Evolutionary conservation across 2,329 filamentous ascomycete species (phyloP).

Genomic region (Nectriaceae sp.): DNA sequence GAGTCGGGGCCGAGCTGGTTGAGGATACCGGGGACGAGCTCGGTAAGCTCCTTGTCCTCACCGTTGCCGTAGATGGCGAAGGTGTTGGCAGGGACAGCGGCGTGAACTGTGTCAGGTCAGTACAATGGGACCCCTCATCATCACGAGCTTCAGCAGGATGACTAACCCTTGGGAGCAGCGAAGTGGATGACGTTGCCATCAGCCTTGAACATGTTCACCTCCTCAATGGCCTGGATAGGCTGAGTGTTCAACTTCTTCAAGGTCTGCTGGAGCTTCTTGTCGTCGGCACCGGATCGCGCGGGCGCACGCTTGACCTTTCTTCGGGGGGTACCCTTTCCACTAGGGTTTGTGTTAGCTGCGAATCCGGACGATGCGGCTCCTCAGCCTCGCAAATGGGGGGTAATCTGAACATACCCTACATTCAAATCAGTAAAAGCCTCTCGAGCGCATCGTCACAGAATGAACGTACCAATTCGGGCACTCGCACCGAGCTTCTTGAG

Average conservation of each 20-base stretch:
- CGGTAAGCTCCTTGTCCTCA: conserved; percentile 99
- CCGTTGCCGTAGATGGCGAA: conserved; percentile 99
- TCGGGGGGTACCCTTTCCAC: conserved; percentile 97
- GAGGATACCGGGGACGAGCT: conserved; percentile 98
- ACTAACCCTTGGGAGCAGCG: conserved; percentile 91
- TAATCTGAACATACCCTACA: conserved; percentile 39
- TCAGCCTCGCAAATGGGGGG: conserved; percentile 12
- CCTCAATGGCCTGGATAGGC: conserved; percentile 98
- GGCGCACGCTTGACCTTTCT: conserved; percentile 98
- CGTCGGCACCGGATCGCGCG: conserved; percentile 88
- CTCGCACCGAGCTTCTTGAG: conserved; percentile 58
- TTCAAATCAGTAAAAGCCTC: conserved; percentile 14
- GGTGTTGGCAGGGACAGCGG: conserved; percentile 95
- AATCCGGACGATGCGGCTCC: conserved; percentile 13
- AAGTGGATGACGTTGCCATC: conserved; percentile 99
- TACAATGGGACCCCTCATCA: conserved; percentile 13
- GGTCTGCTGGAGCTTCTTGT: conserved; percentile 98
- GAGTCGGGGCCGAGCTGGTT: conserved; percentile 99
- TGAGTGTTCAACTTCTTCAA: conserved; percentile 99
- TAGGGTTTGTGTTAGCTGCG: conserved; percentile 35
- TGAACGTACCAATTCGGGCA: conserved; percentile 67
- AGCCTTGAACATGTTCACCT: conserved; percentile 99
- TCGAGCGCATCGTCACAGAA: background rate
- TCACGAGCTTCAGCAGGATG: conserved; percentile 13
- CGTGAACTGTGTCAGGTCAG: conserved; percentile 70